Conservation (phyloP, 371 early-diverging fungal genomes). For the Blakeslea trispora region DNA sequence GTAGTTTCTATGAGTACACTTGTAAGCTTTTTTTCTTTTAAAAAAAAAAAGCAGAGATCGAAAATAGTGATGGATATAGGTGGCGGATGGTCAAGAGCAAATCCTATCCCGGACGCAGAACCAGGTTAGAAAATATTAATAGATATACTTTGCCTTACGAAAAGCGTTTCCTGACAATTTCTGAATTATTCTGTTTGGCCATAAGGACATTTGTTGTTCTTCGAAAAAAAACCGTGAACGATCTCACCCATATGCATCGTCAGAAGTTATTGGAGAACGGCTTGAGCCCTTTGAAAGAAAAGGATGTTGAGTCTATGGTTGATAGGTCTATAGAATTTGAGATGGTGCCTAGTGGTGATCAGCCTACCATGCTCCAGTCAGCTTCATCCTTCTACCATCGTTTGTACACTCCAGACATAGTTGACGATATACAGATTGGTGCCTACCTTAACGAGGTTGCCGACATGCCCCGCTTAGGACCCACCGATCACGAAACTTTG, state of each 20-base stretch:
- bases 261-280: conserved; percentile 14
- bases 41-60: background rate
- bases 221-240: conserved; percentile 31
- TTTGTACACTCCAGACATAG: too few relatives aligned
- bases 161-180: background rate
- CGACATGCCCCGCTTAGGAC: too few relatives aligned
- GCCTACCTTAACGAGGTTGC: too few relatives aligned
- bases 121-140: conserved; percentile 20
- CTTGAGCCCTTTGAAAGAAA: conserved; percentile 3
- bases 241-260: conserved; percentile 20
- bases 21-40: conserved; percentile 35
- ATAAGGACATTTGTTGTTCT: conserved; percentile 36
- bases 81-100: conserved; percentile 44
- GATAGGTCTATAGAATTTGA: conserved; percentile 54
- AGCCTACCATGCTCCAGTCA: too few relatives aligned
- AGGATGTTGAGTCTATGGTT: conserved; percentile 30
- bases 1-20: conserved; percentile 50
- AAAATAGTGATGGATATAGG: conserved; percentile 25
- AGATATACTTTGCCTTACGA: background rate
- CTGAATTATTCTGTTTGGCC: conserved; percentile 12
- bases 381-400: too few relatives aligned
- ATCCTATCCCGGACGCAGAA: conserved; percentile 50
- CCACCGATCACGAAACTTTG: too few relatives aligned
- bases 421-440: too few relatives aligned
- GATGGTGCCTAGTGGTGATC: too few relatives aligned